Base-by-base conservation (phyloP, 2,329 filamentous ascomycete species). In the Alternaria novae-zelandiae region DNA sequence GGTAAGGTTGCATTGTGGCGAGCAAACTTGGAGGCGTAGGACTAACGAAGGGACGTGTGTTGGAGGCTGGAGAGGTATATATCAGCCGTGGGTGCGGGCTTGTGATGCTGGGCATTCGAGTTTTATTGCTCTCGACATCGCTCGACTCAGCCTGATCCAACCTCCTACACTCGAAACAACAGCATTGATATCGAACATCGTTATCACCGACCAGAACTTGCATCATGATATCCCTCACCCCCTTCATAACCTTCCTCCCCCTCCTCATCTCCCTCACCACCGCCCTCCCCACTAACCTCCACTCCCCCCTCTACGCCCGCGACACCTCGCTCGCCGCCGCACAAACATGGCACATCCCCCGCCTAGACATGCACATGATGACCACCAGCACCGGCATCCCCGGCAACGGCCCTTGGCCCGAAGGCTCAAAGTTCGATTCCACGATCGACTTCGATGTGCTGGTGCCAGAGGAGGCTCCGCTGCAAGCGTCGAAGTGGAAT, bases 351-450 rank as follows among this genome's bases (percentile, higher is more conserved):
- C 53, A 26, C 20, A 75, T 77, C 26, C 57, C 72, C 11, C 53
- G 46, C 36, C 61, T 77, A 12, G 32, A 69, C 23, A 70, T 72
- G 44, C 75, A 78, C 64, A 76, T 75, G 65, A 75, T 78, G 74
- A 69, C 57, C 46, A 25, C 11, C 6, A 53, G 63, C 57, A 69
- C 70, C 7, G 75, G 74, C 9, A 49, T 74, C 8, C 70, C 70
- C 6, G 68, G 68, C 49, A 65, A 63, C 36, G 46, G 41, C 9
- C 43, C 44, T 2, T 78, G 75, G 75, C 73, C 74, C 9, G 56
- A 59, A 0, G n/a, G 28, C 17, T 32, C 46, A 8, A 50, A 57
- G 10, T 78, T 73, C 67, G 54, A 70, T 43, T 69, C 64, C 7
- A 72, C 70, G 11, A 67, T 78, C 45, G 57, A 63, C 53, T 77